phyloP scores from a whole-genome alignment of 2,329 filamentous ascomycete genomes.

The Alternaria brassicae region DNA sequence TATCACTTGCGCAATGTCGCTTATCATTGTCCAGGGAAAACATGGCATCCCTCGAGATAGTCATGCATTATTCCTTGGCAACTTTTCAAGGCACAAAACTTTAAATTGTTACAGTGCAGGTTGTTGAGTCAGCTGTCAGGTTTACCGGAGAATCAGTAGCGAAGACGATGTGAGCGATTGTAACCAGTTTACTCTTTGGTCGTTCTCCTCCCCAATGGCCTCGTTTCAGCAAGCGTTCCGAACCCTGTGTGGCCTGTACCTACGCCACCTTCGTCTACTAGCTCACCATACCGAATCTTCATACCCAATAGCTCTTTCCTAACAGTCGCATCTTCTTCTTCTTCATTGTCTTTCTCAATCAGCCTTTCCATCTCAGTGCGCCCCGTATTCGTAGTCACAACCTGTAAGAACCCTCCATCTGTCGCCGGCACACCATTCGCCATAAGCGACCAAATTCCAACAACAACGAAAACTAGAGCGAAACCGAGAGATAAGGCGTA shows the following conservation, averaged over 20 bases:
- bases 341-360: neutral
- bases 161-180: neutral
- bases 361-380: slow-evolving; percentile 13
- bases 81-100: too few species aligned
- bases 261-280: neutral
- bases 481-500: slow-evolving; percentile 10
- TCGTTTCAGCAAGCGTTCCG: slow-evolving; percentile 15
- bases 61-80: neutral
- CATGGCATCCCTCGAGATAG: neutral
- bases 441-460: slow-evolving; percentile 10
- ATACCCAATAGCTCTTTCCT: slow-evolving; percentile 3
- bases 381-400: slow-evolving; percentile 19
- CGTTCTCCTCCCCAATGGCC: neutral
- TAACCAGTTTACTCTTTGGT: neutral
- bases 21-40: neutral
- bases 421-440: slow-evolving; percentile 7
- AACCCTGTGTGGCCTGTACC: slow-evolving; percentile 4
- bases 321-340: neutral
- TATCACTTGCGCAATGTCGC: neutral
- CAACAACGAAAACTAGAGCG: neutral
- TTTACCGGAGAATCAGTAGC: too few species aligned
- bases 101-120: too few species aligned
- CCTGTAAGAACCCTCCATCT: slow-evolving; percentile 22
- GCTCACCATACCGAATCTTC: slow-evolving; percentile 13
- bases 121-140: neutral